Evolutionary conservation across 441 rosid species (phyloP).

Genomic region (Hura crepitans): DNA sequence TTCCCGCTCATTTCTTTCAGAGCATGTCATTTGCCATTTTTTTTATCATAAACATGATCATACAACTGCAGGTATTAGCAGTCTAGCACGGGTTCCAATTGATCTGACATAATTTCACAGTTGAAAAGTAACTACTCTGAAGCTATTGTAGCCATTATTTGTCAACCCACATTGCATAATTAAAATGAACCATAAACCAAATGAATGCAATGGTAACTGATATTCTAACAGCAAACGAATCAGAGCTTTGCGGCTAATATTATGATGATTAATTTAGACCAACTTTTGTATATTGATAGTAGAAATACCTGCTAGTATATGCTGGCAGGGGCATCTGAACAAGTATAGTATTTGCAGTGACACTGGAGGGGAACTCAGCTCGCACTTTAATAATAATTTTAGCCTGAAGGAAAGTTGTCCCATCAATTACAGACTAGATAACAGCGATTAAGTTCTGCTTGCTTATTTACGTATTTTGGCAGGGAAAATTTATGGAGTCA

Average conservation of each 20-base stretch:
- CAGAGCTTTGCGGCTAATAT: neutral
- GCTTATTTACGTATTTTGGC: neutral
- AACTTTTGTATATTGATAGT: neutral
- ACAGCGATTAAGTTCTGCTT: neutral
- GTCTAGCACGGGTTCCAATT: neutral
- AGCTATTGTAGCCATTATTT: neutral
- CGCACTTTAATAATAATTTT: constrained; percentile 67
- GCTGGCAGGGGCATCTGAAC: constrained; percentile 81
- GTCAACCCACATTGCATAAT: neutral
- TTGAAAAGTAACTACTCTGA: neutral
- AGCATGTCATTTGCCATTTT: neutral
- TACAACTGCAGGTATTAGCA: neutral
- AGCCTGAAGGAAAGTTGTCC: constrained; percentile 36
- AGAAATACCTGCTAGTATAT: constrained; percentile 62
- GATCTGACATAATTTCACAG: neutral
- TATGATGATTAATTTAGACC: constrained; percentile 7
- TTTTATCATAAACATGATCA: neutral
- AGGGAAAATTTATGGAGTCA: neutral
- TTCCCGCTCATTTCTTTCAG: neutral
- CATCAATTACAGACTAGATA: neutral
- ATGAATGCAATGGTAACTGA: neutral
- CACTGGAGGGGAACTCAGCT: constrained; percentile 62
- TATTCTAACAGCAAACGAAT: neutral
- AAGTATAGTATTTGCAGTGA: constrained; percentile 57
- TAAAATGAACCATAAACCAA: neutral